Percentiles rank a stretch among this genome's conserved stretches.
Conservation (phyloP, 2,329 filamentous ascomycete species). For the Zymoseptoria passerinii region DNA sequence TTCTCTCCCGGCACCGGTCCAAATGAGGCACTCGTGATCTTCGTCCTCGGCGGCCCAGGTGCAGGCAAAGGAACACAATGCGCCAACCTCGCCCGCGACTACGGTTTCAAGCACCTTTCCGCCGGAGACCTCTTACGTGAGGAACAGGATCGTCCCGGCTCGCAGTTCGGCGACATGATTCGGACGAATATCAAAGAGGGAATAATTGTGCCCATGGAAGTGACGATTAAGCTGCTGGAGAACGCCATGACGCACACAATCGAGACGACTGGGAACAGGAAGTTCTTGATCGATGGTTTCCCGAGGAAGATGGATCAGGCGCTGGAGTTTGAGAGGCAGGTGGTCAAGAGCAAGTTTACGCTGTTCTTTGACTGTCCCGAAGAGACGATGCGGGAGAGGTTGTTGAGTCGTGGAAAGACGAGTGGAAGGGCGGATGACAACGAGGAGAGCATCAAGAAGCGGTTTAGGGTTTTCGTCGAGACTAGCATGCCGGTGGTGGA, state of each 20-base stretch:
- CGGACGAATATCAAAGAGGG: slow-evolving; percentile 88
- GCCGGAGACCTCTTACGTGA: slow-evolving; percentile 89
- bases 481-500: slow-evolving; percentile 97
- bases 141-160: slow-evolving; percentile 80
- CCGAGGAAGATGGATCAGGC: slow-evolving; percentile 97
- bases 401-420: slow-evolving; percentile 86
- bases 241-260: slow-evolving; percentile 79
- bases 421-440: slow-evolving; percentile 90
- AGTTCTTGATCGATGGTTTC: slow-evolving; percentile 77
- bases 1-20: slow-evolving; percentile 52
- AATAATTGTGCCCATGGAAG: slow-evolving; percentile 96
- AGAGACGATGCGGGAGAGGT: slow-evolving; percentile 71
- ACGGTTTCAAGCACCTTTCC: slow-evolving; percentile 86
- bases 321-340: slow-evolving; percentile 80
- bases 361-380: slow-evolving; percentile 94
- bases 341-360: slow-evolving; percentile 75
- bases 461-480: slow-evolving; percentile 88
- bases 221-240: slow-evolving; percentile 86
- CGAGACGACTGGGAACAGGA: slow-evolving; percentile 48
- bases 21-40: slow-evolving; percentile 78
- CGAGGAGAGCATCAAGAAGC: slow-evolving; percentile 88
- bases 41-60: slow-evolving; percentile 91
- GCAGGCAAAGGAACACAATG: slow-evolving; percentile 97
- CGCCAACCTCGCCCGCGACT: slow-evolving; percentile 74
- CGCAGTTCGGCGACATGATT: slow-evolving; percentile 88